Evolutionary conservation across 108 stramenopile genomes (phyloP), one percentile per base, ranked within the genome.

Genomic region (Cyclotella kingstonii): DNA sequence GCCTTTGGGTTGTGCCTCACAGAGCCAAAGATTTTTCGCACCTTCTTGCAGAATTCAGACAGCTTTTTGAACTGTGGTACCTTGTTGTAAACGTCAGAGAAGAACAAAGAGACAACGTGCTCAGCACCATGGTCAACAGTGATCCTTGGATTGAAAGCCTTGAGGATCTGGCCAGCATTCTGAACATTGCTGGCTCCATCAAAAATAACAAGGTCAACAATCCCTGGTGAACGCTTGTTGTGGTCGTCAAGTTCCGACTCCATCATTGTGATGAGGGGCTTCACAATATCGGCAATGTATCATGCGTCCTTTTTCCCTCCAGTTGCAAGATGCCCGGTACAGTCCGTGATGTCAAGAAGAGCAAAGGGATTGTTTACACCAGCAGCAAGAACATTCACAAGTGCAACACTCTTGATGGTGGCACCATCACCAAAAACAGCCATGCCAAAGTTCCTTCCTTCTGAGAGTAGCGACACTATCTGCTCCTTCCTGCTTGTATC

Each of bases 101-200:
- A 63, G 63, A 63, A 52, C 0, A 63, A 29, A 48, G 63, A 52
- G 10, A 34, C 23, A 12, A 29, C 26, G 18, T 63, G 63, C 31
- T 63, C 63, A 11, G 19, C 49, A 22, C 33, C 50, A 36, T 22
- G 30, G n/a, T 23, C 38, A 42, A 26, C 22, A 15, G 63, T 63
- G n/a, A 31, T 39, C 12, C 53, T 25, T 28, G 63, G 63, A 17
- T 35, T 38, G 11, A 9, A 18, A 14, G 14, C 33, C 33, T 52
- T 15, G 4, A 63, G 9, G 3, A 63, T 34, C 12, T n/a, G 39
- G 7, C 31, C 63, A 30, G 41, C 49, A 17, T 63, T 63, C 49
- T 63, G 50, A 5, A 51, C 63, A 63, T 63, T 63, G 33, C 49
- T 63, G 10, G 63, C 35, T 18, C 49, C 34, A 36, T 51, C 63